Base-by-base conservation (phyloP, 768 basidiomycete genomes). In the Mycena galopus region DNA sequence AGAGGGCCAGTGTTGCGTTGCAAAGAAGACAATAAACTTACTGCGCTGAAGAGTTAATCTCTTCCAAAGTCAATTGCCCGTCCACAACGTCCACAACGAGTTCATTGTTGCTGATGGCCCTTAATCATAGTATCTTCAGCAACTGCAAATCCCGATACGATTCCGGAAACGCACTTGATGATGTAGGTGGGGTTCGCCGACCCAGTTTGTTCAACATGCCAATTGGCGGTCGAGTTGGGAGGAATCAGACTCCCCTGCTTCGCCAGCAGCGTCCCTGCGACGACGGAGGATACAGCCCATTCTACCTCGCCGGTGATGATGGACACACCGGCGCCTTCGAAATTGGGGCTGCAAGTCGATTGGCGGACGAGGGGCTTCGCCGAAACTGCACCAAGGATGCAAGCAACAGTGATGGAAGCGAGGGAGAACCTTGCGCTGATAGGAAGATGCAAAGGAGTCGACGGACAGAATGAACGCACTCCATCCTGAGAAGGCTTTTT, bases 191-290 rank as follows among this genome's bases (percentile, higher is more conserved):
- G 27, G 57, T 56, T 65, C 25, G 65, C 60, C 35, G 69, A 67
- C n/a, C 73, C 73, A 4, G 65, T 74, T 25, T 74, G 73, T 32
- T 74, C 55, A 3, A 74, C 73, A 42, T 74, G 73, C 73, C 73
- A 74, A 25, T 74, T 29, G 29, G 73, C 65, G 27, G 69, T 71
- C 21, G 65, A 47, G 51, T 74, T 74, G 2, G 42, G 65, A 10
- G 73, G 73, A 47, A 65, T 50, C 1, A 29, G 32, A 11, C 30
- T 61, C 27, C 51, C 14, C n/a, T 60, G 53, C 6, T 27, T 58
- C 65, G 67, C 47, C 19, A 74, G 69, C 33, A 42, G 35, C 44
- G 73, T 74, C 55, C 73, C 73, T 2, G 73, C 69, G 5, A 60
- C 65, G 16, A 71, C 61, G 12, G 73, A 59, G 25, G 73, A 63